Conservation (phyloP, 768 basidiomycete species). For the Gymnopilus junonius region DNA sequence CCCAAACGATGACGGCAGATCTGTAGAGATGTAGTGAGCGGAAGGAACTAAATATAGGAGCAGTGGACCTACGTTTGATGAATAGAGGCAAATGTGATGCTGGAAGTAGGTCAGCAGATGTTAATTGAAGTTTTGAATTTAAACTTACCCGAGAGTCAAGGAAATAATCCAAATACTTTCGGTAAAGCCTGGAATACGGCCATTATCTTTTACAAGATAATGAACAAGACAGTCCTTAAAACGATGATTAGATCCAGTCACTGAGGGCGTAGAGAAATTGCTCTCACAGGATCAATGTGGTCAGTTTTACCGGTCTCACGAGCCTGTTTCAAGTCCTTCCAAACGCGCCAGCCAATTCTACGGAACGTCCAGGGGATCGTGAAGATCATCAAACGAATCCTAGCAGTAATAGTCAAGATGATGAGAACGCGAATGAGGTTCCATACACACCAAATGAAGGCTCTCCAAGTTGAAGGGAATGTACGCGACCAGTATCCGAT, state of each 20-base stretch:
- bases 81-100: neutral
- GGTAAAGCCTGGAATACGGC: neutral
- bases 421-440: neutral
- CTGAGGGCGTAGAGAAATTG: neutral
- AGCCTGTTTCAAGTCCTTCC: neutral
- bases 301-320: neutral
- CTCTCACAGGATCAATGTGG: neutral
- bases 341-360: neutral
- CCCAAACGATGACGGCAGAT: conserved; percentile 5
- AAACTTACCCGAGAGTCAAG: neutral
- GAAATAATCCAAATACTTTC: neutral
- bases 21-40: neutral
- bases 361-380: neutral
- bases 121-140: neutral
- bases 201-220: neutral
- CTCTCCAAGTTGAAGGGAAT: neutral
- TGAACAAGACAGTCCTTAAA: neutral
- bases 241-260: neutral
- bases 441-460: neutral
- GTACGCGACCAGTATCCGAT: conserved; percentile 1
- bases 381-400: neutral
- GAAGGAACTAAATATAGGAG: neutral
- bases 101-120: neutral
- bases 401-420: neutral
- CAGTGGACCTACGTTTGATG: neutral